phyloP scores from a whole-genome alignment of 2,329 filamentous ascomycete genomes.

The Aspergillus arachidicola region DNA sequence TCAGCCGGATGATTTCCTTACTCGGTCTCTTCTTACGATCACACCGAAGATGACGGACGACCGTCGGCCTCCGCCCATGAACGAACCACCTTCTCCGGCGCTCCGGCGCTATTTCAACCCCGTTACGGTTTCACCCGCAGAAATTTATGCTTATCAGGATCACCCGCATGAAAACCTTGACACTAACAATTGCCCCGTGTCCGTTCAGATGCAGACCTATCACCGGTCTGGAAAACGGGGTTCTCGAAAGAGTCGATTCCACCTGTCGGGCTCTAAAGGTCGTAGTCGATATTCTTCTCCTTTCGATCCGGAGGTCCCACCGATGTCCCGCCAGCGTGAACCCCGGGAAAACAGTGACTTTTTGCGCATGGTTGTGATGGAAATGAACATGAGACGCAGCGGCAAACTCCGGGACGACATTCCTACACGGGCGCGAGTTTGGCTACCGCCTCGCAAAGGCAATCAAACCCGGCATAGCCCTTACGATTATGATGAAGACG shows the following conservation, averaged over 20 bases:
- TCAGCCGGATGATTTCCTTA: conserved; percentile 62
- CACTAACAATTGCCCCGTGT: conserved; percentile 48
- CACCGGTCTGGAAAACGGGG: conserved; percentile 38
- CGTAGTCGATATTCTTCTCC: conserved; percentile 41
- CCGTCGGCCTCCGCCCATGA: conserved; percentile 58
- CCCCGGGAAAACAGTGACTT: conserved; percentile 66
- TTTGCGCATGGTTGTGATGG: conserved; percentile 64
- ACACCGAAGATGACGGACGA: conserved; percentile 63
- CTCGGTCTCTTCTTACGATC: conserved; percentile 58
- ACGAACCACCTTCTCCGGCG: conserved; percentile 57
- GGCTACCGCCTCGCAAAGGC: conserved; percentile 59
- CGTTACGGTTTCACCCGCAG: conserved; percentile 48
- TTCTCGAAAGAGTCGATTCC: conserved; percentile 32
- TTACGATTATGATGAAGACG: conserved; percentile 15
- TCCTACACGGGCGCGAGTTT: conserved; percentile 60
- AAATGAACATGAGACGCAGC: conserved; percentile 68
- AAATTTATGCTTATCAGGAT: conserved; percentile 49
- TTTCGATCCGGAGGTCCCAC: conserved; percentile 39
- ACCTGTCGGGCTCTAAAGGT: conserved; percentile 47
- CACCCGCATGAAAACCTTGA: conserved; percentile 37
- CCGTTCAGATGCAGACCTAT: conserved; percentile 67
- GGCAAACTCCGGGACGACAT: conserved; percentile 62
- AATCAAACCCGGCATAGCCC: conserved; percentile 17
- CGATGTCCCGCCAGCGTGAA: conserved; percentile 60
- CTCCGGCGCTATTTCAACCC: conserved; percentile 65